Evolutionary conservation across 2,329 filamentous ascomycete species (phyloP).

Genomic region (Botrytis galanthina): DNA sequence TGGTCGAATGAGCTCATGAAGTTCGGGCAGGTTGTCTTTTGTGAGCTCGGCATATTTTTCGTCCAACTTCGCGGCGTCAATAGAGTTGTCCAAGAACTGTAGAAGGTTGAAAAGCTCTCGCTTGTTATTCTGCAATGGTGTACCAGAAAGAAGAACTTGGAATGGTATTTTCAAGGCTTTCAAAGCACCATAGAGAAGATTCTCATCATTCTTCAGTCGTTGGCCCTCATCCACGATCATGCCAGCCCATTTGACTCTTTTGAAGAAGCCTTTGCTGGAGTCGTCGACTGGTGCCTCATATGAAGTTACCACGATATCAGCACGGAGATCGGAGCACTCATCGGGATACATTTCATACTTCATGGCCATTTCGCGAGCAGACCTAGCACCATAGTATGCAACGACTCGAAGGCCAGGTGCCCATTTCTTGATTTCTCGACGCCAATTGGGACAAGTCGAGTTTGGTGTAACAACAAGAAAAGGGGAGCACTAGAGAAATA

Average conservation of each 20-base stretch:
- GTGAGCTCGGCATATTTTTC: slow-evolving; percentile 74
- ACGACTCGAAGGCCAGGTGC: slow-evolving; percentile 81
- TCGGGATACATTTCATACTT: slow-evolving; percentile 82
- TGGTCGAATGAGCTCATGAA: slow-evolving; percentile 79
- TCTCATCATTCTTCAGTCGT: slow-evolving; percentile 89
- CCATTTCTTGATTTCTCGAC: slow-evolving; percentile 93
- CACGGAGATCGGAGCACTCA: slow-evolving; percentile 65
- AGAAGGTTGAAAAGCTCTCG: slow-evolving; percentile 94
- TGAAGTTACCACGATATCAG: slow-evolving; percentile 91
- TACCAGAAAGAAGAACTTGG: slow-evolving; percentile 80
- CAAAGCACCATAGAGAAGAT: slow-evolving; percentile 73
- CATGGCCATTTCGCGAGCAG: slow-evolving; percentile 72
- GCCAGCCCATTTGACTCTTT: slow-evolving; percentile 75
- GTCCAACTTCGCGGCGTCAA: slow-evolving; percentile 71
- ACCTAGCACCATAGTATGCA: slow-evolving; percentile 81
- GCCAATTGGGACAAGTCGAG: slow-evolving; percentile 96
- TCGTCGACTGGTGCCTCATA: slow-evolving; percentile 85
- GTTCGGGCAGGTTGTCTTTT: slow-evolving; percentile 73
- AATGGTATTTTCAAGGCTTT: slow-evolving; percentile 74
- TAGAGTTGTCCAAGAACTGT: slow-evolving; percentile 77
- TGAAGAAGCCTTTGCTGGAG: slow-evolving; percentile 63
- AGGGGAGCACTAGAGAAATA: slow-evolving; percentile 65
- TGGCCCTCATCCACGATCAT: slow-evolving; percentile 95
- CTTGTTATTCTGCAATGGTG: slow-evolving; percentile 92
- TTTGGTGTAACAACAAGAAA: slow-evolving; percentile 94